Conservation (phyloP, 2,329 filamentous ascomycete species). For the Apiospora aurea region DNA sequence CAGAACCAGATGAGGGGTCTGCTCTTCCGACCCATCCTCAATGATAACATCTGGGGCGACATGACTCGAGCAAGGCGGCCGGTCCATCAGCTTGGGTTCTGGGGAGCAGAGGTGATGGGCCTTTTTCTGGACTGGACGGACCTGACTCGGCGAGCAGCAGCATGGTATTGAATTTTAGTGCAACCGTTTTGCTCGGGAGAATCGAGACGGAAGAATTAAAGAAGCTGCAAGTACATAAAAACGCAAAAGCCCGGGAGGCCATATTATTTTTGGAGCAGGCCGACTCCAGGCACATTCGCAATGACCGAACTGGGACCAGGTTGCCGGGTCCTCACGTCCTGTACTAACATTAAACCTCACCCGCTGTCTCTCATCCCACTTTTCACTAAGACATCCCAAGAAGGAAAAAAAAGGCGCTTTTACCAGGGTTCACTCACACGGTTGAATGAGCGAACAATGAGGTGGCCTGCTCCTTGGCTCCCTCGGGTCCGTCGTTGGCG, state of each 20-base stretch:
- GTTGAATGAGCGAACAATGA: not conserved
- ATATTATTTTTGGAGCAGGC: not conserved
- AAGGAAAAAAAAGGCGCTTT: not conserved
- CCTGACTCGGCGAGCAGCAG: not conserved
- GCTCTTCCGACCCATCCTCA: not conserved
- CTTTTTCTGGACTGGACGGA: not conserved
- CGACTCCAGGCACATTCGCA: not conserved
- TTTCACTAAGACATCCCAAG: not conserved
- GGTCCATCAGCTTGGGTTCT: not conserved
- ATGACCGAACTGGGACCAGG: not conserved
- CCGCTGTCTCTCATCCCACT: not conserved
- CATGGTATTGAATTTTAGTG: not conserved
- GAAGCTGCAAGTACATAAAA: not conserved
- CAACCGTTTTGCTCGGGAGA: not conserved
- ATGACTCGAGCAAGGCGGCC: not conserved
- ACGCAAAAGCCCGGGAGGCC: not conserved
- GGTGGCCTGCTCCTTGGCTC: not conserved
- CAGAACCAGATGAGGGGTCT: not conserved
- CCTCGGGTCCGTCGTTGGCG: not conserved
- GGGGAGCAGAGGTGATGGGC: not conserved
- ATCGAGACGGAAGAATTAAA: not conserved
- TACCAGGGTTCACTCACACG: not conserved
- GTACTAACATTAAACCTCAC: not conserved
- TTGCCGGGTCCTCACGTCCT: constrained; percentile 1
- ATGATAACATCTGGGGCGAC: not conserved